Base-by-base conservation (phyloP, 2,329 filamentous ascomycete species). In the Hypoxylon sp. region DNA sequence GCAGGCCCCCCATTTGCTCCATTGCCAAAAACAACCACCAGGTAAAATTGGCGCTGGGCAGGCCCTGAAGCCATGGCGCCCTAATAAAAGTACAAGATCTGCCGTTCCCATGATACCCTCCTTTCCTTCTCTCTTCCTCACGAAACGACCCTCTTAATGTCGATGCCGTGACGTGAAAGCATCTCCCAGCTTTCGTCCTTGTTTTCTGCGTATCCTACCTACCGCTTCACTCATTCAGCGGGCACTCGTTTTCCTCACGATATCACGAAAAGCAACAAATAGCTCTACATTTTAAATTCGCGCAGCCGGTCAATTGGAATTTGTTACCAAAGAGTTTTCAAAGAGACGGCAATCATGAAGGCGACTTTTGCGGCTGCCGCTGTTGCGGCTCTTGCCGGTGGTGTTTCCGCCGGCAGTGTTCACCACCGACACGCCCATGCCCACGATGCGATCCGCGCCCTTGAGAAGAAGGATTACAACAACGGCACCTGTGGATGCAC, bases 221-320 rank as follows among this genome's bases (percentile, higher is more conserved):
- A 91, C 90, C 90, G 91, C 91, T 93, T 93, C 91, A 93, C 90
- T 93, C 92, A 81, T 94, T 95, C 84, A 94, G 92, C 92, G 92
- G 92, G 88, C 91, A 90, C 85, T 92, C 90, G 83, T 92, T 91
- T 80, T 76, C 72, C n/a, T 42, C 71, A 77, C 74, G 75, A 75
- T 75, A 74, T 75, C 66, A 75, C 70, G 76, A 73, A 75, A 74
- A 76, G 72, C 60, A 66, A 73, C 58, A 68, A 72, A 73, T 64
- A 77, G 71, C 73, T 73, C 75, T 53, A 63, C 67, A 67, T 68
- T 61, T 61, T 50, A 42, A 74, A 70, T 66, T 61, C 64, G 72
- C 70, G 63, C 68, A 72, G 66, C 73, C 75, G 67, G 65, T 75
- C 72, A 74, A 74, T 78, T 78, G 75, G 75, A 79, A 72, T 74